A percentile compares a stretch with the other conserved stretches of the same genome.
These are phyloP conservation scores for Tulasnella sp. DNA, from an alignment of 768 basidiomycete species.

Conservation along the genomic window DNA sequence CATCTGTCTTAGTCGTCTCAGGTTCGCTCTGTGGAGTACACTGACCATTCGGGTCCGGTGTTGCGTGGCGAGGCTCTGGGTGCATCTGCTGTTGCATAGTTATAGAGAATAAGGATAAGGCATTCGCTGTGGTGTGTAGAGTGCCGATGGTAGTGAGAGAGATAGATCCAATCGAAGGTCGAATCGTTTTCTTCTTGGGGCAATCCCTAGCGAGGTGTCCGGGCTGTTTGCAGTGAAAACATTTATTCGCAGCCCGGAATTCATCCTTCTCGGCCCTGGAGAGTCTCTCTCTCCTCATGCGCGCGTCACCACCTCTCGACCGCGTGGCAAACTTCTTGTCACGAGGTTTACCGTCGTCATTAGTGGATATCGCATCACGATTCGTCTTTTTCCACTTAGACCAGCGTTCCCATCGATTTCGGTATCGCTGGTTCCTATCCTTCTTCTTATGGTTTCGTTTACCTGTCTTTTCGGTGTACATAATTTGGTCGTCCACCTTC, in stretches of 20 bases:
- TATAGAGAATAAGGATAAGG: not conserved
- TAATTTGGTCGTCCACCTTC: too few species aligned
- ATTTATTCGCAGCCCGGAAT: constrained; percentile 4
- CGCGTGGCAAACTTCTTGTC: not conserved
- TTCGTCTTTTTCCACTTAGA: too few species aligned
- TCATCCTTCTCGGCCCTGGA: not conserved
- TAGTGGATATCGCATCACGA: too few species aligned
- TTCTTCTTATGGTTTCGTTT: not conserved
- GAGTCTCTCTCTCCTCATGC: not conserved
- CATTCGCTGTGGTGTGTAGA: not conserved
- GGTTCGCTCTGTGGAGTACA: too few species aligned
- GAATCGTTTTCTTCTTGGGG: not conserved
- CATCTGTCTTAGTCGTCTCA: too few species aligned
- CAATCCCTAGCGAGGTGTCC: not conserved
- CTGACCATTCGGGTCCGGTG: too few species aligned
- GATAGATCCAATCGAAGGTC: not conserved
- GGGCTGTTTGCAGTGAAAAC: not conserved
- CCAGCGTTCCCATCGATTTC: too few species aligned
- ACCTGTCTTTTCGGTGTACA: not conserved
- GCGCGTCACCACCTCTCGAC: not conserved
- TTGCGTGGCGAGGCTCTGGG: too few species aligned
- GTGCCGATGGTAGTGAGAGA: not conserved
- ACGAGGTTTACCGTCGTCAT: not conserved
- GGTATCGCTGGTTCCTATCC: not conserved
- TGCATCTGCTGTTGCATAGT: too few species aligned